Conservation (phyloP, 1,284 basidiomycete species). For the Sporisorium iseilematis-ciliati region DNA sequence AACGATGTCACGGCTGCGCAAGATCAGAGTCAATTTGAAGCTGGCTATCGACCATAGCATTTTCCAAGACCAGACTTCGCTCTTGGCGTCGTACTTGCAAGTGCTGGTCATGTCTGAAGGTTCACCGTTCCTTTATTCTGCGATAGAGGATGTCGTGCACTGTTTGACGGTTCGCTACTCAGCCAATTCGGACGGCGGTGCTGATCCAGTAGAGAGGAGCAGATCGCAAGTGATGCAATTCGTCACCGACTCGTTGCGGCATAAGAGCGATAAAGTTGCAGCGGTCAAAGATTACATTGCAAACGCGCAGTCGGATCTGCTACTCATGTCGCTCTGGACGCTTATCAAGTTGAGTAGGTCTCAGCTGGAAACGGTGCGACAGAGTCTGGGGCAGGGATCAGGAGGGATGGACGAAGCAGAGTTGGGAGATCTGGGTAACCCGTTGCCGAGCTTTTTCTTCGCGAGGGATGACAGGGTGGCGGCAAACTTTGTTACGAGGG, state of each 20-base stretch:
- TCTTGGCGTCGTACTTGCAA: conserved; percentile 64
- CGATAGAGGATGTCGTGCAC: conserved; percentile 50
- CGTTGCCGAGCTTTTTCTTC: conserved; percentile 59
- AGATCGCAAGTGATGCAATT: conserved; percentile 55
- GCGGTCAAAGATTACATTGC: conserved; percentile 65
- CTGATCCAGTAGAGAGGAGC: conserved; percentile 41
- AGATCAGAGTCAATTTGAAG: conserved; percentile 65
- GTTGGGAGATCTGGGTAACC: conserved; percentile 42
- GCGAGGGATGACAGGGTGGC: conserved; percentile 61
- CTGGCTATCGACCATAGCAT: conserved; percentile 66
- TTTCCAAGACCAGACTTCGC: conserved; percentile 54
- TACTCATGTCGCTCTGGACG: conserved; percentile 64
- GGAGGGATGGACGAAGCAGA: conserved; percentile 23
- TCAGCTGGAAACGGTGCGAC: conserved; percentile 13
- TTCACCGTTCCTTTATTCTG: conserved; percentile 42
- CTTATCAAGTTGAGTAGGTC: conserved; percentile 34
- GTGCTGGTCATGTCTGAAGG: conserved; percentile 65
- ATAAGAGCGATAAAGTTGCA: conserved; percentile 53
- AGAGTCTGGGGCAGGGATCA: background rate
- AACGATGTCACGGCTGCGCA: conserved; percentile 56
- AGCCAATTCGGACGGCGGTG: conserved; percentile 22
- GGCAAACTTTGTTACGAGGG: conserved; percentile 26
- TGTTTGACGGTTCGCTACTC: conserved; percentile 24
- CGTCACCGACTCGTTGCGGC: conserved; percentile 50
- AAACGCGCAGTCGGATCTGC: conserved; percentile 63